These are phyloP conservation scores for Hypoxylon sp. DNA, from an alignment of 2,329 filamentous ascomycete species.

Conservation along the genomic window DNA sequence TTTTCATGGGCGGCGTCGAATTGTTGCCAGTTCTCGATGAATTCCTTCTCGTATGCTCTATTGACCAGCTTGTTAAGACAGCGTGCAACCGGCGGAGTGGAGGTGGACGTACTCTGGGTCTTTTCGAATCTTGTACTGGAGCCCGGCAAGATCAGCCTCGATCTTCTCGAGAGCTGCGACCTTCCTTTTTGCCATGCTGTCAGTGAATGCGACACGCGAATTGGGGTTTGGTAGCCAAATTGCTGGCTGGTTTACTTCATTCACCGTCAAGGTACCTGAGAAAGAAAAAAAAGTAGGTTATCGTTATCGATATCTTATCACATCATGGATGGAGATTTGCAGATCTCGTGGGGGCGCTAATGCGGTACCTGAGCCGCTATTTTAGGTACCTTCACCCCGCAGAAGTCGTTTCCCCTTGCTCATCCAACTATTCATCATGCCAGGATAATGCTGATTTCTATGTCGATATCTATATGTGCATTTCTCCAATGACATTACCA, in stretches of 20 bases:
- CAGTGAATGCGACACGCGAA: background rate
- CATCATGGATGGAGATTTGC: background rate
- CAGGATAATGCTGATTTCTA: background rate
- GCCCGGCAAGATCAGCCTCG: slow-evolving; percentile 88
- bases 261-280: slow-evolving; percentile 5
- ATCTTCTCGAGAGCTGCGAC: slow-evolving; percentile 94
- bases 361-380: background rate
- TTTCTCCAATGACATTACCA: no score
- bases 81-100: background rate
- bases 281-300: slow-evolving; percentile 13
- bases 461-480: no score
- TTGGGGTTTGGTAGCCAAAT: background rate
- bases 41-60: slow-evolving; percentile 90
- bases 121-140: slow-evolving; percentile 91
- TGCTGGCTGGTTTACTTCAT: background rate
- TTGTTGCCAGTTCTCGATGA: slow-evolving; percentile 87
- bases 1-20: slow-evolving; percentile 93
- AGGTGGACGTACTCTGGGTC: slow-evolving; percentile 75
- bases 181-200: slow-evolving; percentile 80
- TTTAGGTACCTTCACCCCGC: no score
- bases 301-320: slow-evolving; percentile 35
- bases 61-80: slow-evolving; percentile 17
- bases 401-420: no score
- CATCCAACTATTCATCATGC: no score
- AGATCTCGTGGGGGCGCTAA: background rate